Base-by-base conservation (phyloP, 2,329 filamentous ascomycete genomes). In the Corynespora cassiicola region DNA sequence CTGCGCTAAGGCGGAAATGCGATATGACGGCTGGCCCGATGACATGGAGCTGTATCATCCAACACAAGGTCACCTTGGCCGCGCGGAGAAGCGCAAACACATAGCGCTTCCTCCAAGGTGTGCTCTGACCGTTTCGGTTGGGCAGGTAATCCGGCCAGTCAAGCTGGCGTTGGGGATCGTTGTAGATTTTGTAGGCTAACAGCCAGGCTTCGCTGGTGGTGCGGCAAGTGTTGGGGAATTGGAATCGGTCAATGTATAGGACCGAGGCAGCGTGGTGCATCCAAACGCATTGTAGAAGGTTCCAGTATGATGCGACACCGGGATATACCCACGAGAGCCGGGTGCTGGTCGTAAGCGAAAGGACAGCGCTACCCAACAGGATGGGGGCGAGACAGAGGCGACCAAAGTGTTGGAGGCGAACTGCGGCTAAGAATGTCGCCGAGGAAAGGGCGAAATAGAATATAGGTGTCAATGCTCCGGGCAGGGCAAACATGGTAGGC, bases 201-300 rank as follows among this genome's bases (percentile, higher is more conserved):
- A 17, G 8, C 10, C 10, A 19, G 7, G 12, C 8, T 31, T 31
- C 12, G 12, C 14, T 17, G 12, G 14, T 6, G 6, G 10, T 31
- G 12, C 12, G 9, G 8, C 14, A 19, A 31, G n/a, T n/a, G n/a
- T n/a, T n/a, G n/a, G 29, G 29, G 9, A 31, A 9, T 9, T 16
- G 12, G 12, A 16, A 19, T 17, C 14, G 17, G 6, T 31, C 29
- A 14, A 31, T 16, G 29, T 7, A 31, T 9, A 31, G 29, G 9
- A 31, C 29, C 8, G 29, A 16, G 7, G 14, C 8, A 8, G 29
- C 29, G 20, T 31, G 29, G 17, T 31, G 29, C 17, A 31, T 31
- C 12, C 17, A 31, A 8, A 31, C 17, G 29, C 29, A 31, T 6
- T 8, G 17, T 8, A 31, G 20, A 9, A 31, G 12, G 29, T 31